phyloP scores from a whole-genome alignment of 176 grass and related monocot species.

The Musa itinerans region DNA sequence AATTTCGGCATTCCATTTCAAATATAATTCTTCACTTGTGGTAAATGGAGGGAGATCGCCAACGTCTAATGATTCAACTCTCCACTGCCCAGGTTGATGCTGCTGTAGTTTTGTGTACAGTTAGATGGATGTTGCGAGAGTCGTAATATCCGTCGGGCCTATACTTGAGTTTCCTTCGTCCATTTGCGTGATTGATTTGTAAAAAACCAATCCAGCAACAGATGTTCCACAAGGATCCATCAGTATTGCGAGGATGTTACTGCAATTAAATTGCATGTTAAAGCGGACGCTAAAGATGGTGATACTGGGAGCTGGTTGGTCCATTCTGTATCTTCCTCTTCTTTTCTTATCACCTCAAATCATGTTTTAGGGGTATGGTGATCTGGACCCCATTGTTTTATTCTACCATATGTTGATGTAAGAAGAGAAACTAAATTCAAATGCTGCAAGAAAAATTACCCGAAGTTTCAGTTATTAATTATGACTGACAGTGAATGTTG shows the following conservation, averaged over 20 bases:
- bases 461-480: not conserved
- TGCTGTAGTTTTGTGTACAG: not conserved
- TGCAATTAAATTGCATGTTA: not conserved
- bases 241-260: not conserved
- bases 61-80: not conserved
- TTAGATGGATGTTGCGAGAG: not conserved
- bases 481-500: not conserved
- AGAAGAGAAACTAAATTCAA: conserved; percentile 3
- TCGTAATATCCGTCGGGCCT: not conserved
- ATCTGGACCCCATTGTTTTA: not conserved
- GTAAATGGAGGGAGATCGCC: not conserved
- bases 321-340: not conserved
- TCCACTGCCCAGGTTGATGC: not conserved
- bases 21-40: conserved; percentile 29
- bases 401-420: conserved; percentile 5
- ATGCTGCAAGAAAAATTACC: conserved; percentile 2
- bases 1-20: conserved; percentile 91
- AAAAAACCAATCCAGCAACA: no score
- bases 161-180: not conserved
- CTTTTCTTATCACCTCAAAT: not conserved
- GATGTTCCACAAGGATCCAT: not conserved
- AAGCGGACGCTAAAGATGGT: not conserved
- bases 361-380: not conserved
- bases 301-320: not conserved
- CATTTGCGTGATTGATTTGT: not conserved